phyloP scores from a whole-genome alignment of 2,329 filamentous ascomycete genomes.

The Diplocarpon rosae region DNA sequence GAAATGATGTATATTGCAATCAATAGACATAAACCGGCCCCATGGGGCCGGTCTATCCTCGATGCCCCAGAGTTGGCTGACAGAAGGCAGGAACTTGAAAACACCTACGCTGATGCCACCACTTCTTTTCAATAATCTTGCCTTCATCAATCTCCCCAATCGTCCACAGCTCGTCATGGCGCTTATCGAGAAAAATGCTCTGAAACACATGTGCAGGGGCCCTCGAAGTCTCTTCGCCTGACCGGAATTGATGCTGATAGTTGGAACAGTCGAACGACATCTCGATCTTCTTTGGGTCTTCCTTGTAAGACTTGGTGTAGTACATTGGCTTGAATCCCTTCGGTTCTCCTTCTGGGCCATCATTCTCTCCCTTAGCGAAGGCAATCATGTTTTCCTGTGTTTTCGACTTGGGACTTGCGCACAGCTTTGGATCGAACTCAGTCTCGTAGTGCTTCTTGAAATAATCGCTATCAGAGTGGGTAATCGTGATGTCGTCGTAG shows the following conservation, averaged over 20 bases:
- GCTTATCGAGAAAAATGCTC: slow-evolving; percentile 54
- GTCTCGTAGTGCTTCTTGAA: slow-evolving; percentile 60
- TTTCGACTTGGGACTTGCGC: slow-evolving; percentile 35
- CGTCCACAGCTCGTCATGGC: slow-evolving; percentile 45
- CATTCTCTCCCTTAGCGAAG: slow-evolving; percentile 34
- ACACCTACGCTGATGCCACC: slow-evolving; percentile 47
- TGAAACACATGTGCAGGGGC: slow-evolving; percentile 55
- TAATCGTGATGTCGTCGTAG: slow-evolving; percentile 60
- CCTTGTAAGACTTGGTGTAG: slow-evolving; percentile 47
- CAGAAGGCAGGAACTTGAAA: no score
- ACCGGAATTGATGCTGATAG: slow-evolving; percentile 61
- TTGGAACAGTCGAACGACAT: slow-evolving; percentile 69
- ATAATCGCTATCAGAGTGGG: slow-evolving; percentile 53
- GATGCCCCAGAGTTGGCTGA: no score
- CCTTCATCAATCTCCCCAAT: slow-evolving; percentile 45
- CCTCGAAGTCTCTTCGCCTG: slow-evolving; percentile 20
- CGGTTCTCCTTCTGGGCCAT: slow-evolving; percentile 41
- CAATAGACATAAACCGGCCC: no score
- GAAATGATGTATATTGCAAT: no score
- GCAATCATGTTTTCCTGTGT: slow-evolving; percentile 31
- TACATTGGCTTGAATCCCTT: slow-evolving; percentile 53
- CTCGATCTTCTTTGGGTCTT: slow-evolving; percentile 47
- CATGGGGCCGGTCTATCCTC: no score
- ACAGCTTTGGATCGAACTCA: slow-evolving; percentile 40
- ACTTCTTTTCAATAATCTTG: slow-evolving; percentile 52